phyloP scores from a whole-genome alignment of 1,284 basidiomycete species.

The Gymnopus androsaceus region DNA sequence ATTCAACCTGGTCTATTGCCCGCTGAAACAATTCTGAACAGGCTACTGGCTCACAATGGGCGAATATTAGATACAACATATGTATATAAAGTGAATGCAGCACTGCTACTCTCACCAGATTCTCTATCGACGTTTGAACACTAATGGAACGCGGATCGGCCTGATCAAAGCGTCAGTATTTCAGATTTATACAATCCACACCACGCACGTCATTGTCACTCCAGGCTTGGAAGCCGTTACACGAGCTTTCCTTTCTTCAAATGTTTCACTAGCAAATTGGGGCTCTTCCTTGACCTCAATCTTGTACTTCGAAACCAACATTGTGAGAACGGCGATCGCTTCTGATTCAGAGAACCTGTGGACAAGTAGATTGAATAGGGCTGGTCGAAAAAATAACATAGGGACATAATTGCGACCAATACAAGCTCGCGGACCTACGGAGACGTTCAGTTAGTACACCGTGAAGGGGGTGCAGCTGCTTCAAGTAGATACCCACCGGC shows the following conservation, averaged over 20 bases:
- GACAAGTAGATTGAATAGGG: conserved; percentile 9
- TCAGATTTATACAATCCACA: neutral
- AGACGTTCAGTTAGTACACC: too few species aligned
- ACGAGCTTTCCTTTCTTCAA: conserved; percentile 44
- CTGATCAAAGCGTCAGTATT: neutral
- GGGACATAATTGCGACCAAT: conserved; percentile 44
- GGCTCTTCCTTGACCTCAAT: conserved; percentile 54
- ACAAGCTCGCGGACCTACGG: neutral
- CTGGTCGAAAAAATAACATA: neutral
- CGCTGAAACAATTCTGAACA: too few species aligned
- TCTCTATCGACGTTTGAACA: conserved; percentile 12
- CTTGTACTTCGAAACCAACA: conserved; percentile 49
- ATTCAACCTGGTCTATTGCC: too few species aligned
- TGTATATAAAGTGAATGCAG: too few species aligned
- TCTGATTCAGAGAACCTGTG: conserved; percentile 49
- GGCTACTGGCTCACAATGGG: too few species aligned
- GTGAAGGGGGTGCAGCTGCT: too few species aligned
- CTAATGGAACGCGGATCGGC: conserved; percentile 13
- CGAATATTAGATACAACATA: too few species aligned
- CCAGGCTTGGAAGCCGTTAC: conserved; percentile 37
- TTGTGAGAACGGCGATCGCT: conserved; percentile 49
- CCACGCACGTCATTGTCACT: conserved; percentile 44
- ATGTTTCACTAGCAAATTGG: conserved; percentile 46
- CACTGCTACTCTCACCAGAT: too few species aligned
- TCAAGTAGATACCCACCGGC: conserved; percentile 43